Base-by-base conservation (phyloP, 192 early-diverging fungal genomes). In the Coemansia sp. region DNA sequence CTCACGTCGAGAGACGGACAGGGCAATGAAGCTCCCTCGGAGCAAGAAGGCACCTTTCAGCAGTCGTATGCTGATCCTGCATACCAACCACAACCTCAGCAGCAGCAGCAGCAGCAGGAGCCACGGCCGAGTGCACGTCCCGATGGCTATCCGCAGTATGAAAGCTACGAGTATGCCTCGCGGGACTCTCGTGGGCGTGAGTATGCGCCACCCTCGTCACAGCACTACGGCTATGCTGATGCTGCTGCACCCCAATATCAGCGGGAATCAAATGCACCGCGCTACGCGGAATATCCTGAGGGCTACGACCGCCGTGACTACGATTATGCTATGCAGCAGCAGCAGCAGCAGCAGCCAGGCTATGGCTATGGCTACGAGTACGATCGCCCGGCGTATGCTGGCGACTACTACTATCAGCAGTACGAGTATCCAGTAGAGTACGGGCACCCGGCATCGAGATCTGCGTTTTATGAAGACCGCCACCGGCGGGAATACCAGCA, bases 311-410 rank as follows among this genome's bases (percentile, higher is more conserved):
- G 57, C 14, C 64, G 58, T 9, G 63, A 68, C 20, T 68, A 68
- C 28, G 63, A 64, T 31, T 76, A 76, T 16, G 21, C 45, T 26
- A 44, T 26, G 35, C 43, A 41, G 12, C 50, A 45, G 31, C 57
- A 56, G 12, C 50, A 45, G 31, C 57, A 56, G 2, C 63, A 57
- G 40, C 41, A 44, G 38, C 21, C 51, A 14, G 55, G 30, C 9
- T 76, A 76, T 15, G 67, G 61, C 13, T 77, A 77, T 35, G 67
- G 65, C 11, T 66, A 63, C 42, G 57, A 61, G 49, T 50, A 68
- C 45, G 54, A 56, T 18, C 59, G 46, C 14, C 26, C 64, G 12
- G 55, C 50, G 30, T 73, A 73, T 30, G 56, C 47, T 48, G 23
- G 59, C 35, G 65, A 64, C 28, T 75, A 68, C 56, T 75, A 75